These are phyloP conservation scores for Geotrichum siamense DNA, from an alignment of 1,139 yeast genomes.

Conservation along the genomic window DNA sequence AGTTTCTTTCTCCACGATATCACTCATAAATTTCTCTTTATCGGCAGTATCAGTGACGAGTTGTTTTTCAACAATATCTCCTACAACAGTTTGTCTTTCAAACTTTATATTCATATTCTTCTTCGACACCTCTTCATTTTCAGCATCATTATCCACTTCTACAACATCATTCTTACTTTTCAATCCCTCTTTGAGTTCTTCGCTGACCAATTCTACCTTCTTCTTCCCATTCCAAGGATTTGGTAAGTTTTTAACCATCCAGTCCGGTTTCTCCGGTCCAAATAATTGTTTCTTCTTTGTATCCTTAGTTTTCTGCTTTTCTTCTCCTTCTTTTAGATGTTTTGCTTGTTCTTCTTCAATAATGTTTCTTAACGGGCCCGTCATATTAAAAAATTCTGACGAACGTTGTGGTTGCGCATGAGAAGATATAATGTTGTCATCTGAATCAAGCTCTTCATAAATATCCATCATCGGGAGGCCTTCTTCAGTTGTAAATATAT, in stretches of 20 bases:
- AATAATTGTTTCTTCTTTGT: constrained; percentile 17
- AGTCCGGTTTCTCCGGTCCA: constrained; percentile 22
- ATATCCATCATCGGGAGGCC: constrained; percentile 71
- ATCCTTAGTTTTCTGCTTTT: constrained; percentile 1
- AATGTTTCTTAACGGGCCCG: constrained; percentile 19
- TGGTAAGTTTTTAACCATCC: constrained; percentile 13
- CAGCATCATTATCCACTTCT: no score
- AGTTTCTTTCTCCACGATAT: background rate
- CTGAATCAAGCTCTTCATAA: constrained; percentile 75
- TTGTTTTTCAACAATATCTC: background rate
- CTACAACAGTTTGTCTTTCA: background rate
- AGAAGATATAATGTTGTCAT: constrained; percentile 48
- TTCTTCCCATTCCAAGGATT: constrained; percentile 9
- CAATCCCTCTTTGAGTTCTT: background rate
- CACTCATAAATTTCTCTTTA: no score
- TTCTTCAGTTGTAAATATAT: constrained; percentile 34
- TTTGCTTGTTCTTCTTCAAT: constrained; percentile 15
- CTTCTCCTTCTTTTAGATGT: constrained; percentile 3
- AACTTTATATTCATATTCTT: background rate
- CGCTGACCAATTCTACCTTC: background rate
- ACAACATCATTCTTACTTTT: no score
- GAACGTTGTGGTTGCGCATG: constrained; percentile 27
- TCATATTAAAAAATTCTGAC: constrained; percentile 24
- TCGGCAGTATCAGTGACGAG: no score
- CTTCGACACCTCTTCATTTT: constrained; percentile 1